Percentiles rank a stretch among this genome's conserved stretches.
phyloP scores from a whole-genome alignment of 2,329 filamentous ascomycete genomes.

The Dothidotthia symphoricarpi region DNA sequence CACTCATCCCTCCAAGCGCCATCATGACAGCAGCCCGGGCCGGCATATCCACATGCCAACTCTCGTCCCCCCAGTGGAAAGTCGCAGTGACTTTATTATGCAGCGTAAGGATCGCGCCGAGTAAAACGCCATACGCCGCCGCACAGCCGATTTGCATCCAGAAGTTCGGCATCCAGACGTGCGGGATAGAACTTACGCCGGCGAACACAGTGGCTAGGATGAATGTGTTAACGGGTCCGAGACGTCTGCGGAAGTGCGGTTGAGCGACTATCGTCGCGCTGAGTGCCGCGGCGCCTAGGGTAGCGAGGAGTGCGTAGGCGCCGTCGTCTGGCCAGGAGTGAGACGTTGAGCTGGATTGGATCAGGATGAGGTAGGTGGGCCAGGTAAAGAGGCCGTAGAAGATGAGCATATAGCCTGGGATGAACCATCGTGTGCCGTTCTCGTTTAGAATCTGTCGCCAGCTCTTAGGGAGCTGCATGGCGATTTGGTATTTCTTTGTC shows the following conservation, averaged over 20 bases:
- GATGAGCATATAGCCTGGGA: conserved; percentile 4
- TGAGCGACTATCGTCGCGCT: conserved; percentile 1
- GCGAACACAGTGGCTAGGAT: conserved; percentile 1
- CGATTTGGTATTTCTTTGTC: not conserved
- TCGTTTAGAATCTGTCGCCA: not conserved
- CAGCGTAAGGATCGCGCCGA: conserved; percentile 8
- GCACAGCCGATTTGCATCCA: not conserved
- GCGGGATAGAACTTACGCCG: conserved; percentile 1
- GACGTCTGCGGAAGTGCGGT: not conserved
- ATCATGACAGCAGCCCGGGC: conserved; percentile 4
- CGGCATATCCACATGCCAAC: conserved; percentile 4
- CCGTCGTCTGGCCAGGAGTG: conserved; percentile 5
- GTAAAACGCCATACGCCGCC: conserved; percentile 5
- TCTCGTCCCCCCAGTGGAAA: conserved; percentile 1
- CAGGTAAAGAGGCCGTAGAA: conserved; percentile 12
- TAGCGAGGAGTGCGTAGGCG: conserved; percentile 2
- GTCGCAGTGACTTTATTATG: not conserved
- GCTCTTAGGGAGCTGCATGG: not conserved
- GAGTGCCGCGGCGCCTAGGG: conserved; percentile 6
- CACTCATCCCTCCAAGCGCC: conserved; percentile 4
- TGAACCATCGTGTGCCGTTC: conserved; percentile 5
- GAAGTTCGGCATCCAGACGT: conserved; percentile 1
- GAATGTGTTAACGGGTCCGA: conserved; percentile 7
- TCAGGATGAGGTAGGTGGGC: conserved; percentile 12
- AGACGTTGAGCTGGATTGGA: conserved; percentile 2